Base-by-base conservation (phyloP, 2,329 filamentous ascomycete species). In the Mollisiaceae sp. region DNA sequence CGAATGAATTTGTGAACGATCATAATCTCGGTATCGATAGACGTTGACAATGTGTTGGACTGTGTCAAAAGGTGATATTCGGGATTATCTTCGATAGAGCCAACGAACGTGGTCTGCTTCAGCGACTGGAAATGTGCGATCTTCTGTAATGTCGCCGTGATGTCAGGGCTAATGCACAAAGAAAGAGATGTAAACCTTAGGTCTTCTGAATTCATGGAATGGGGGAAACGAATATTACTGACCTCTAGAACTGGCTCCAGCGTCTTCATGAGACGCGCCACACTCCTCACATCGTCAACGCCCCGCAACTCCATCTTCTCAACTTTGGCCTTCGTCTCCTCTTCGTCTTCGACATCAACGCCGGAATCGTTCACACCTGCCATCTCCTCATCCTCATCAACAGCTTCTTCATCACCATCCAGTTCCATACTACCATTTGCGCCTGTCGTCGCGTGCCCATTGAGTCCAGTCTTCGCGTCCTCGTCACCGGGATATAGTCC, bases 1-100 rank as follows among this genome's bases (percentile, higher is more conserved):
- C 94, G 88, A 66, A 97, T 93, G 78, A 93, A 96, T 80, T 99
- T 99, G 83, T 99, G 95, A 24, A 98, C 92, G 8, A 95, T 86
- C 39, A 91, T 91, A 55, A 98, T 91, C 78, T 98, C 94, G 75
- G 92, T 92, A 72, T 97, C 94, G 71, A 98, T 97, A 69, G 91
- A 91, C 6, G 94, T 96, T 0, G 95, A 97, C 8, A 97, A 85
- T 27, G 90, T 91, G 76, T 97, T 97, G 18, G 93, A 93, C 76
- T 95, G 89, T 39, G 92, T 96, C 65, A 97, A 81, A 41, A 97
- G 87, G 77, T 92, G 89, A 78, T 97, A 97, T 77, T 97, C 93
- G 60, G 93, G 93, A 73, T 97, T 93, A 75, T 97, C 93, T 79
- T 97, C 93, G 73, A 97, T 89, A 63, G 92, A 94, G 72, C 93